phyloP scores from a whole-genome alignment of 192 early-diverging fungal species.

The Chytriomyces sp. region DNA sequence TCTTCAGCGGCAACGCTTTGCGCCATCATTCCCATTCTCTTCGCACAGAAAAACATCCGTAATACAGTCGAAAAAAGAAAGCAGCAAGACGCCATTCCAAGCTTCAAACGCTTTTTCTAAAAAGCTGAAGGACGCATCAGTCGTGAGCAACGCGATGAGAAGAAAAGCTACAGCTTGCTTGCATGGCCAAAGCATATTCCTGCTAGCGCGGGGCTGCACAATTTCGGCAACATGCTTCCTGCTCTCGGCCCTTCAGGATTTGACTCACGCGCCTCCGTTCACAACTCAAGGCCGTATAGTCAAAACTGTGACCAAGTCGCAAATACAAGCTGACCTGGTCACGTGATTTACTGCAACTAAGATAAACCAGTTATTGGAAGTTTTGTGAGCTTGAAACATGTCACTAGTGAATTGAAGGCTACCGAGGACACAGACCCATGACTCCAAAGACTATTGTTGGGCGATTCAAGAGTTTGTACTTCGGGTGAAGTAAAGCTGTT shows the following conservation, averaged over 20 bases:
- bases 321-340: not conserved
- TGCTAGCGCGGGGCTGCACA: conserved; percentile 59
- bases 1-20: no score
- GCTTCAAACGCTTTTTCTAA: no score
- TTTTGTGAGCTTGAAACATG: conserved; percentile 76
- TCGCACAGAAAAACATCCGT: no score
- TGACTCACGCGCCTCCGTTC: conserved; percentile 60
- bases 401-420: conserved; percentile 52
- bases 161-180: conserved; percentile 8
- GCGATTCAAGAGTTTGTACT: conserved; percentile 54
- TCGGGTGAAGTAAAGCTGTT: not conserved
- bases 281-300: conserved; percentile 32
- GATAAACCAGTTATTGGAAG: conserved; percentile 63
- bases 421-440: conserved; percentile 42
- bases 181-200: conserved; percentile 23
- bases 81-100: no score
- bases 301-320: conserved; percentile 1
- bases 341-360: not conserved
- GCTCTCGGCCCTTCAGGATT: conserved; percentile 81
- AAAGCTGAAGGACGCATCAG: not conserved
- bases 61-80: no score
- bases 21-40: no score
- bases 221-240: conserved; percentile 88
- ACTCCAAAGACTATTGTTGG: conserved; percentile 67
- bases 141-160: conserved; percentile 1